Evolutionary conservation across 2,329 filamentous ascomycete genomes (phyloP).

Genomic region (Fusarium sarcochroum): DNA sequence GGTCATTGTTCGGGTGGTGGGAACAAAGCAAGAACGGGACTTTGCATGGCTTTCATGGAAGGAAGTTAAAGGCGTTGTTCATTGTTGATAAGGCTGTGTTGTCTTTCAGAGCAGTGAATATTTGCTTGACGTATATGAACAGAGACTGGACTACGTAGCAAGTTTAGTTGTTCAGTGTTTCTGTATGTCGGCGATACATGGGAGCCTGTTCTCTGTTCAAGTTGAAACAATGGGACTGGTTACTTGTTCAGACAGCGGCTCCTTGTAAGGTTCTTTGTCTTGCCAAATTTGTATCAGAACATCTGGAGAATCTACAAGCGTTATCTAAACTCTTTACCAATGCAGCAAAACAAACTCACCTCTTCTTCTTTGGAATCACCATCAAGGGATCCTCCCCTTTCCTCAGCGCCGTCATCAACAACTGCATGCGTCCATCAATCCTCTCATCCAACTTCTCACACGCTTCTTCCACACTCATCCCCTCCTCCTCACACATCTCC

Average conservation of each 20-base stretch:
- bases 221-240: not conserved
- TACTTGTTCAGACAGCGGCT: not conserved
- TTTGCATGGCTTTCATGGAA: not conserved
- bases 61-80: conserved; percentile 11
- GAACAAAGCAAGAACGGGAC: conserved; percentile 7
- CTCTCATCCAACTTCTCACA: conserved; percentile 36
- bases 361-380: conserved; percentile 23
- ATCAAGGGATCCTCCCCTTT: conserved; percentile 42
- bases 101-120: not conserved
- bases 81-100: not conserved
- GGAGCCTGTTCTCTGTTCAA: not conserved
- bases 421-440: conserved; percentile 45
- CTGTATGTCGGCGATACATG: not conserved
- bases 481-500: conserved; percentile 27
- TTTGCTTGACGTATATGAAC: not conserved
- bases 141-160: not conserved
- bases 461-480: conserved; percentile 6
- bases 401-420: conserved; percentile 39
- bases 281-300: not conserved
- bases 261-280: not conserved
- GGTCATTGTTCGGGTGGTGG: not conserved
- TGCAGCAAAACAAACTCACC: not conserved
- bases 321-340: not conserved
- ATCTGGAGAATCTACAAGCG: not conserved
- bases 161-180: not conserved